These are phyloP conservation scores for Mycena galericulata DNA, from an alignment of 768 basidiomycete genomes.

Conservation along the genomic window DNA sequence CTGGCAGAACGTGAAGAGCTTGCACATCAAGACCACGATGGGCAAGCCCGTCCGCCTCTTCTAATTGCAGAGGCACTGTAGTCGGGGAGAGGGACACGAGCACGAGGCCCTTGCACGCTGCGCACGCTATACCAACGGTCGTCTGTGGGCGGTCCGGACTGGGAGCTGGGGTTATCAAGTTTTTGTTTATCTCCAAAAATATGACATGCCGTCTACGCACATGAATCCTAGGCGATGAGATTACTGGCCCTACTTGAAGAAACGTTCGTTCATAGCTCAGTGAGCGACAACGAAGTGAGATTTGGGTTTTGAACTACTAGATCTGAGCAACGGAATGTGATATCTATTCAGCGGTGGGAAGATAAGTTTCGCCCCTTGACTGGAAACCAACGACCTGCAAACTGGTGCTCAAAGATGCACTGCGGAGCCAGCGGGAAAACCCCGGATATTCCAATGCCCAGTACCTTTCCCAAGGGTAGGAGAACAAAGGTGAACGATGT, in stretches of 20 bases:
- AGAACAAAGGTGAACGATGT: slow-evolving; percentile 4
- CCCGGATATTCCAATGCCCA: slow-evolving; percentile 2
- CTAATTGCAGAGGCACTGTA: slow-evolving; percentile 56
- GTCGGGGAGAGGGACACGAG: slow-evolving; percentile 8
- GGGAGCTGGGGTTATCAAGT: slow-evolving; percentile 36
- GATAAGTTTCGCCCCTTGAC: no score
- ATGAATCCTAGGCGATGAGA: no score
- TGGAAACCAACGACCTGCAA: no score
- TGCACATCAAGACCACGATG: slow-evolving; percentile 99
- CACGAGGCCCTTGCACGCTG: slow-evolving; percentile 33
- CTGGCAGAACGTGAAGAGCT: slow-evolving; percentile 99
- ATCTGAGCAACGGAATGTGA: no score
- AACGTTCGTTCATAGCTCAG: no score
- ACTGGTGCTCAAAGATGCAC: no score
- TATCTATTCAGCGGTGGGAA: no score
- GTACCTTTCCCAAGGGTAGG: not conserved
- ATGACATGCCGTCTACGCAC: slow-evolving; percentile 19
- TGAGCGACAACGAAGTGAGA: no score
- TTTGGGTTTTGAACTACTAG: no score
- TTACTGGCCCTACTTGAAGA: no score
- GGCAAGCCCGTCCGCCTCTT: slow-evolving; percentile 75
- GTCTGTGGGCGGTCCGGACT: slow-evolving; percentile 32
- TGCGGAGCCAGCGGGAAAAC: no score
- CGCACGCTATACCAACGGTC: slow-evolving; percentile 38
- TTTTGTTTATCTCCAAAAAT: slow-evolving; percentile 23